Evolutionary conservation across 176 grass and related monocot species (phyloP), one percentile per base, ranked within the genome.

Genomic region (Bromus sterilis): DNA sequence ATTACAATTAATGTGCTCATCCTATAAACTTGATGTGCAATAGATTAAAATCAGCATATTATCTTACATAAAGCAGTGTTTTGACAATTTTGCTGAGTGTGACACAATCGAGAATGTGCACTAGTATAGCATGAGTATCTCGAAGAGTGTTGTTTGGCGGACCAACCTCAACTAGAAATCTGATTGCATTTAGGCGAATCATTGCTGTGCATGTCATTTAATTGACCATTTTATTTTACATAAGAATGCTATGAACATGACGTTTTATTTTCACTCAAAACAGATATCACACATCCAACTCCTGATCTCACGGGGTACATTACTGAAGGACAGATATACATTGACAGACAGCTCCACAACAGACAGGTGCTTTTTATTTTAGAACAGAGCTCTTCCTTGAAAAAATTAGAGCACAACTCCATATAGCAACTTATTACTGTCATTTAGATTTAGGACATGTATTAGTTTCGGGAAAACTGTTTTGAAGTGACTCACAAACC

Each of bases 261-360:
- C 20, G n/a, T 65, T 6, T 74, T 16, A 6, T 44, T 18, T 74
- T 20, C 75, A 16, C 43, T 11, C 12, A 86, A 16, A 82, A 85
- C 77, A 99, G 97, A 99, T 93, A 99, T 99, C 86, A 99, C 97
- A 34, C 97, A 99, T 93, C 97, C 97, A 56, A 99, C 93, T 66
- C 97, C 97, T 74, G 97, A 99, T 88, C 89, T 99, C 75, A 99
- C 97, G 73, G 97, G 97, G 42, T 99, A 99, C 74, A 99, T 99
- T 80, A 99, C 97, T 4, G 97, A 99, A 91, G 97, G 97, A 51
- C 97, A 99, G 84, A 99, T 99, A 86, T 99, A 99, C 85, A 95
- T 99, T 61, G 97, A 99, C 46, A 93, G 97, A 42, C 97, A 99
- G 68, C 97, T 99, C 35, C 64, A 99, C 46, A 99, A 99, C 85